Base-by-base conservation (phyloP, 768 basidiomycete species). In the Mycena galopus region DNA sequence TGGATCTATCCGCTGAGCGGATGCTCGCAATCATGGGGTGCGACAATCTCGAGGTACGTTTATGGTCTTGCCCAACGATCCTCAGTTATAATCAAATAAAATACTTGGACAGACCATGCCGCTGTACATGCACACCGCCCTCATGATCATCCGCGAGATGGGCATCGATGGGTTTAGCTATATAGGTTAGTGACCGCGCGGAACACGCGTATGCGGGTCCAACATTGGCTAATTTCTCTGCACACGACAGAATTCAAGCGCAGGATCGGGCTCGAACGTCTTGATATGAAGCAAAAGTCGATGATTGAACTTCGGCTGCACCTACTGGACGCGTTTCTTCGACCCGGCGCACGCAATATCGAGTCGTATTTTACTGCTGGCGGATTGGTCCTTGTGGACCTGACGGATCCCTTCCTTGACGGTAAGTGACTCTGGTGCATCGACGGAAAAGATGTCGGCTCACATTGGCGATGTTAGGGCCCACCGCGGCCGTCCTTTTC, bases 391-490 rank as follows among this genome's bases (percentile, higher is more conserved):
- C n/a, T n/a, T n/a, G n/a, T n/a, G n/a, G n/a, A n/a, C n/a, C n/a
- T n/a, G n/a, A n/a, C n/a, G n/a, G 88, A 88, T 33, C 86, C 88
- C 0, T 89, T 90, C 72, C 82, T 89, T 32, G 89, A 89, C 66
- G 78, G 86, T 10, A 78, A 79, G 3, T 82, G 33, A 10, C 50
- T 35, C n/a, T 33, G 17, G n/a, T n/a, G n/a, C 10, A 30, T 58
- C 55, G 37, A 66, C 19, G 30, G 19, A 51, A n/a, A 42, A 12
- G 6, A 25, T 2, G 19, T 10, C 35, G 64, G 21, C 62, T 53
- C 63, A 70, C 29, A 33, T 44, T n/a, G n/a, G n/a, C n/a, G n/a
- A n/a, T n/a, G n/a, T n/a, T n/a, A n/a, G n/a, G n/a, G n/a, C n/a
- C n/a, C n/a, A n/a, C n/a, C n/a, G n/a, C n/a, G n/a, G n/a, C n/a